A percentile compares a stretch with the other conserved stretches of the same genome.
These are phyloP conservation scores for Bisporella sp. DNA, from an alignment of 2,329 filamentous ascomycete species.

Conservation along the genomic window DNA sequence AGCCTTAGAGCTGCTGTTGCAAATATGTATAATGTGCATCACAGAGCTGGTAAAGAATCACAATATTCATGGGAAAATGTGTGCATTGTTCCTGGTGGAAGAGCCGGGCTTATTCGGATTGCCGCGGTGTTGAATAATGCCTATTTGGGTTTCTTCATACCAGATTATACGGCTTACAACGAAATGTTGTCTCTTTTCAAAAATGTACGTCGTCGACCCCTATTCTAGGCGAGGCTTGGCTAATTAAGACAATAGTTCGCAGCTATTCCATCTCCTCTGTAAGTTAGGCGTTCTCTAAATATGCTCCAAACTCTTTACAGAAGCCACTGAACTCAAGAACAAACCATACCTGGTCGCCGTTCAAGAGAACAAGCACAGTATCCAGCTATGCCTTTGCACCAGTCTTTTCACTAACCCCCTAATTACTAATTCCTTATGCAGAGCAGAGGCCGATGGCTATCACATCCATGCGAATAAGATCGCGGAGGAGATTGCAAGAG, in stretches of 20 bases:
- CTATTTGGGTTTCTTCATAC: conserved; percentile 89
- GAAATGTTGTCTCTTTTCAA: conserved; percentile 95
- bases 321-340: no score
- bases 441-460: conserved; percentile 75
- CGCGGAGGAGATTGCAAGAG: conserved; percentile 80
- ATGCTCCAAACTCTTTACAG: no score
- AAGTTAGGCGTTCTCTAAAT: no score
- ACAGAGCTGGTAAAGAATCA: conserved; percentile 78
- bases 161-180: conserved; percentile 94
- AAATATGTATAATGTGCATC: conserved; percentile 86
- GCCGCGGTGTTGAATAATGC: conserved; percentile 89
- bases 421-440: no score
- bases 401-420: no score
- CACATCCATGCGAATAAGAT: conserved; percentile 93
- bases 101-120: conserved; percentile 89
- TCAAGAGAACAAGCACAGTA: no score
- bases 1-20: conserved; percentile 84
- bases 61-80: conserved; percentile 98
- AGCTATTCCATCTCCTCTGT: conserved; percentile 75
- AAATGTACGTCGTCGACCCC: conserved; percentile 49
- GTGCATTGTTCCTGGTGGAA: conserved; percentile 87
- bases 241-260: conserved; percentile 52
- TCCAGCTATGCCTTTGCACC: no score
- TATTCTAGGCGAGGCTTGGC: conserved; percentile 10
- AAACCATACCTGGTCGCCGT: no score